Conservation (phyloP, 2,329 filamentous ascomycete genomes). For the Penicillium polonicum region DNA sequence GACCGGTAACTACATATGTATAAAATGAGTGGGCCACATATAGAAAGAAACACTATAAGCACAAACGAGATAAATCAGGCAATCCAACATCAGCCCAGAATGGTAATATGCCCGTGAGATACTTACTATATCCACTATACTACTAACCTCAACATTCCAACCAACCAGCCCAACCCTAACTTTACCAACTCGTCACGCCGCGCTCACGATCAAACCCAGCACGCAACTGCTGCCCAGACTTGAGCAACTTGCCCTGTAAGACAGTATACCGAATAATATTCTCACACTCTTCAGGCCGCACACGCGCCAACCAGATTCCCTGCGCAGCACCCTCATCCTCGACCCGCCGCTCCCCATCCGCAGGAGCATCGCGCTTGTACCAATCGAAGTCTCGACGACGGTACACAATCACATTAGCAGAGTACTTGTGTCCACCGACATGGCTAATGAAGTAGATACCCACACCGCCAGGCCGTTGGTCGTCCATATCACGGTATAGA, state of each 20-base stretch:
- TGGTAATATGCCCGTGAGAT: neutral
- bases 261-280: slow-evolving; percentile 87
- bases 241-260: slow-evolving; percentile 89
- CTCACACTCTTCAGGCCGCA: slow-evolving; percentile 86
- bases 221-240: slow-evolving; percentile 78
- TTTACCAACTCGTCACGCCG: slow-evolving; percentile 82
- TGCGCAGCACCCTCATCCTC: slow-evolving; percentile 66
- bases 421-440: slow-evolving; percentile 94
- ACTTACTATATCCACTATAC: neutral
- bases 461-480: slow-evolving; percentile 85
- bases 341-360: slow-evolving; percentile 30
- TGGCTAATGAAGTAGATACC: slow-evolving; percentile 97
- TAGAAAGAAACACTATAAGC: neutral
- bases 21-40: neutral
- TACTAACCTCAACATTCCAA: neutral
- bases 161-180: neutral
- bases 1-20: neutral
- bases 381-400: slow-evolving; percentile 54
- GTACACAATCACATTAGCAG: slow-evolving; percentile 92
- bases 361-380: slow-evolving; percentile 28
- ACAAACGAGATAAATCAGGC: neutral
- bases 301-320: slow-evolving; percentile 88
- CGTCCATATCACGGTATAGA: slow-evolving; percentile 80
- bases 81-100: neutral
- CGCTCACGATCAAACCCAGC: slow-evolving; percentile 85